Conservation (phyloP, 352 stramenopile species). For the Aphanomyces cochlioides region DNA sequence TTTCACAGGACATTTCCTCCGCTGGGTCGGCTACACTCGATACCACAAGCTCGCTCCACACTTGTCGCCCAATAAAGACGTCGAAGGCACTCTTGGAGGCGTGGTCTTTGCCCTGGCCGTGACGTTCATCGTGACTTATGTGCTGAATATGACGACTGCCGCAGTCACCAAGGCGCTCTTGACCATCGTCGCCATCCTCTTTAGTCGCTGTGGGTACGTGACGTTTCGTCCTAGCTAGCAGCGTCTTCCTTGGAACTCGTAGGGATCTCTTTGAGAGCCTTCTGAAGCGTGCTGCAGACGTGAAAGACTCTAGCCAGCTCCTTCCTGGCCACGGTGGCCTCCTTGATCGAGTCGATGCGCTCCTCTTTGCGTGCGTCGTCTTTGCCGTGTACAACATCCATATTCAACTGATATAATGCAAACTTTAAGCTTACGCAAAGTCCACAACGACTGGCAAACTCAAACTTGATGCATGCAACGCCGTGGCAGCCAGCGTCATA, state of each 20-base stretch:
- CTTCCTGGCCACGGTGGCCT: slow-evolving; percentile 95
- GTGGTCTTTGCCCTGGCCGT: slow-evolving; percentile 75
- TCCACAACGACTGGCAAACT: slow-evolving; percentile 12
- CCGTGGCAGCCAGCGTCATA: neutral
- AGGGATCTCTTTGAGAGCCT: slow-evolving; percentile 94
- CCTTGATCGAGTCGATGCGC: slow-evolving; percentile 93
- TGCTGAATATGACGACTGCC: slow-evolving; percentile 73
- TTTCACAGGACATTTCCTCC: slow-evolving; percentile 86
- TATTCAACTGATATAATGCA: neutral
- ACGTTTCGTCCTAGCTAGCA: slow-evolving; percentile 44
- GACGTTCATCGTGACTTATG: slow-evolving; percentile 70
- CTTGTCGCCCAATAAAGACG: slow-evolving; percentile 93
- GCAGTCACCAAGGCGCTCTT: slow-evolving; percentile 77
- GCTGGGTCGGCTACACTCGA: slow-evolving; percentile 72
- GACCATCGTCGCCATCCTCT: slow-evolving; percentile 74
- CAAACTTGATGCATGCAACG: neutral
- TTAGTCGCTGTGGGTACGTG: neutral
- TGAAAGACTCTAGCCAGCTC: slow-evolving; percentile 94
- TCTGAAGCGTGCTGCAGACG: slow-evolving; percentile 90
- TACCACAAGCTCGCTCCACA: slow-evolving; percentile 83
- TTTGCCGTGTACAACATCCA: slow-evolving; percentile 34
- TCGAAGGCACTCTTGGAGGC: slow-evolving; percentile 91
- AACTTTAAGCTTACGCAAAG: neutral
- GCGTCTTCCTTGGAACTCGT: slow-evolving; percentile 12
- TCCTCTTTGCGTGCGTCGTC: slow-evolving; percentile 86